These are phyloP conservation scores for Fusarium sp. DNA, from an alignment of 2,329 filamentous ascomycete species.

Conservation along the genomic window DNA sequence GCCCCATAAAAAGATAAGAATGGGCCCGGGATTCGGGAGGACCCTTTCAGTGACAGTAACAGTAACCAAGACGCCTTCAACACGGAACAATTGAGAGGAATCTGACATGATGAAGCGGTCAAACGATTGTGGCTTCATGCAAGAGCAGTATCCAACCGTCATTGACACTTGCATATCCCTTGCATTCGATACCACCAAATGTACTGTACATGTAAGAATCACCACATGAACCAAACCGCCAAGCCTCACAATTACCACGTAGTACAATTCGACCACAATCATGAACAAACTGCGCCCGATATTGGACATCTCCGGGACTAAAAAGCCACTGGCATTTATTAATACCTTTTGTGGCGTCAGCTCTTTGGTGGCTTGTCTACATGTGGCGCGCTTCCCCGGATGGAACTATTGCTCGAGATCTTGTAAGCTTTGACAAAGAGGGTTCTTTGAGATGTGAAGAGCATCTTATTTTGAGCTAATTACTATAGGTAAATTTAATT, in stretches of 20 bases:
- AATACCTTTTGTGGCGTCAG: not conserved
- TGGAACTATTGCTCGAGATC: not conserved
- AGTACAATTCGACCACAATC: not conserved
- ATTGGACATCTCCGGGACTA: not conserved
- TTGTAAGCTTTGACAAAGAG: not conserved
- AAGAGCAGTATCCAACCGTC: not conserved
- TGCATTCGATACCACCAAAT: too few relatives aligned
- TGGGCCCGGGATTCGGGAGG: not conserved
- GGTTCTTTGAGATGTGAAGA: not conserved
- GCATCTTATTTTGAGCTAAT: not conserved
- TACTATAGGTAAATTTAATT: not conserved
- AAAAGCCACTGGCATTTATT: not conserved
- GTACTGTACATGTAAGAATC: too few relatives aligned
- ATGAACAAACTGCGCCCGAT: slow-evolving; percentile 1
- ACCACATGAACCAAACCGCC: not conserved
- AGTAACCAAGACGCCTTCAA: not conserved
- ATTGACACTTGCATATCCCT: too few relatives aligned
- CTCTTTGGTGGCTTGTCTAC: not conserved
- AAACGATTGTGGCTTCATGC: not conserved
- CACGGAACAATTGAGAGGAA: too few relatives aligned
- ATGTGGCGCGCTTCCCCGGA: not conserved
- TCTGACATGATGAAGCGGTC: not conserved
- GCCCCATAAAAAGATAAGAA: not conserved
- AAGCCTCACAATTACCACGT: slow-evolving; percentile 1
- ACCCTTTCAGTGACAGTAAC: not conserved